Conservation (phyloP, 306 rosid species). For the Comarum palustre region DNA sequence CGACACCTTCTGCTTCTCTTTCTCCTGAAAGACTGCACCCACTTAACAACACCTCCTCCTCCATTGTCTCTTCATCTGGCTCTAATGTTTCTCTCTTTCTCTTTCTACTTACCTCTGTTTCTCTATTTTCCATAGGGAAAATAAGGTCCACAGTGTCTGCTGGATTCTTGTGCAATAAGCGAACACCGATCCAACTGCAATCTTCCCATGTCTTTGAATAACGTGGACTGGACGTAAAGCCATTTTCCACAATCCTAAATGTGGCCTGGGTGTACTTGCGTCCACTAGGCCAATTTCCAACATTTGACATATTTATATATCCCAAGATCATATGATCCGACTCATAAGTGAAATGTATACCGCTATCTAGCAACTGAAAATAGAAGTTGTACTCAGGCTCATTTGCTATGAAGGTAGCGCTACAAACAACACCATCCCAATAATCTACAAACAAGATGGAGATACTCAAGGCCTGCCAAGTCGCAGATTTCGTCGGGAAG, state of each 20-base stretch:
- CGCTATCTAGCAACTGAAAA: too few species aligned
- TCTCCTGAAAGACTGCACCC: too few species aligned
- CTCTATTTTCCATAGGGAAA: background rate
- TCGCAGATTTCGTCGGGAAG: background rate
- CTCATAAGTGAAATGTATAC: too few species aligned
- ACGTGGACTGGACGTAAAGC: background rate
- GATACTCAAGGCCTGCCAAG: too few species aligned
- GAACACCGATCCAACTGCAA: background rate
- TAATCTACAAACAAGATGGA: too few species aligned
- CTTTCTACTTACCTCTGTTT: background rate
- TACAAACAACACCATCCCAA: too few species aligned
- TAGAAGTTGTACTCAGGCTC: background rate
- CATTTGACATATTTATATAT: too few species aligned
- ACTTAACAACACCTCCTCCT: background rate
- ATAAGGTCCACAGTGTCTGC: background rate
- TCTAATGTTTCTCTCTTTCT: background rate
- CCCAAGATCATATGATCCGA: too few species aligned
- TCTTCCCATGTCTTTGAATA: background rate
- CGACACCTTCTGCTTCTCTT: background rate
- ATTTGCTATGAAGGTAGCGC: too few species aligned
- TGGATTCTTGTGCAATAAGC: background rate
- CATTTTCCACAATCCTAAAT: too few species aligned
- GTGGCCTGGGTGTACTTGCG: too few species aligned
- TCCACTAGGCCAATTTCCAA: too few species aligned
- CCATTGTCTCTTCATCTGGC: background rate